Base-by-base conservation (phyloP, 306 rosid genomes). In the Mimosa bimucronata region DNA sequence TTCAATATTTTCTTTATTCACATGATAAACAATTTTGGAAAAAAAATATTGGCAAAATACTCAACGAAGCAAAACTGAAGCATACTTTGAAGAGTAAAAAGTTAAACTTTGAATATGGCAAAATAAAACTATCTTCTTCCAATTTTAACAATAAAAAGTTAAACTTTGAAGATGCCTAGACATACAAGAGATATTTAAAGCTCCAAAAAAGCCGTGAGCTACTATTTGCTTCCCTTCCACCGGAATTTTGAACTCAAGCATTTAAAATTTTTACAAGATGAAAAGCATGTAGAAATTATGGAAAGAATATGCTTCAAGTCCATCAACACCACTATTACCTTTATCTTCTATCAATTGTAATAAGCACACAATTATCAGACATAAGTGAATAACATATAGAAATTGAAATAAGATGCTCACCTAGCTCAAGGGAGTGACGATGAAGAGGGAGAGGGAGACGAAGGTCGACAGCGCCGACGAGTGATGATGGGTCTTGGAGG, bases 111-210 rank as follows among this genome's bases (percentile, higher is more conserved):
- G n/a, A n/a, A n/a, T n/a, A n/a, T n/a, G n/a, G n/a, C n/a, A n/a
- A n/a, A 71, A 52, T 15, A 28, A 71, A 83, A 44, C 38, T 14
- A 66, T 66, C 41, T 74, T 52, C 65, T 83, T 83, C 62, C 38
- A 79, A 12, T 12, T 25, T 78, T 66, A 66, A 53, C n/a, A 77
- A 78, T 44, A 26, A 3, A 55, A 77, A 21, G 72, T 29, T 55
- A 55, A 55, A n/a, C 28, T 55, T 55, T 72, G 52, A 66, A 71
- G 42, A 77, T 30, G n/a, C 30, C 52, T 25, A 26, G 11, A 48
- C 16, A 50, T 3, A 46, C 34, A 18, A 65, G 48, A 48, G 41
- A 61, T 37, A 26, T 50, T 29, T 55, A 29, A 55, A 72, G 40
- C 31, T 48, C 67, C 46, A 75, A 41, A 53, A 53, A 68, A 21